Percentiles rank a stretch among this genome's conserved stretches.
phyloP scores from a whole-genome alignment of 176 grass and related monocot genomes.

The Avena atlantica region DNA sequence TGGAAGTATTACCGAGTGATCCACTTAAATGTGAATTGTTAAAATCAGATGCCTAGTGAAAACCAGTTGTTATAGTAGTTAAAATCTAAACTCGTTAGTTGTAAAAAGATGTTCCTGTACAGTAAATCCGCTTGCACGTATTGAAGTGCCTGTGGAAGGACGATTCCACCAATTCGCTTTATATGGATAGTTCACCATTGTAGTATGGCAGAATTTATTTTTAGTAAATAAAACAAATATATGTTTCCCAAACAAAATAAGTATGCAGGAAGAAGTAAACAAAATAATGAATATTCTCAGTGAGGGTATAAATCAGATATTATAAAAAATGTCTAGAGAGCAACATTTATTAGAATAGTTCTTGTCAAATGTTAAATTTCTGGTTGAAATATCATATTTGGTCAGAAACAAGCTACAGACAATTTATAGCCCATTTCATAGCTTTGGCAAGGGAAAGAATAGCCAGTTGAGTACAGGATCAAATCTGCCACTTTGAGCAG shows the following conservation, averaged over 20 bases:
- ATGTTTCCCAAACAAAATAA: conserved; percentile 11
- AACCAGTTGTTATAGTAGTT: neutral
- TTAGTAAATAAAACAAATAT: conserved; percentile 10
- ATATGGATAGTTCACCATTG: neutral
- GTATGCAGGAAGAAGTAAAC: conserved; percentile 14
- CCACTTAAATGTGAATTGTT: neutral
- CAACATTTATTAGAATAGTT: conserved; percentile 34
- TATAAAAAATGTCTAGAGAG: neutral
- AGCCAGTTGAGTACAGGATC: conserved; percentile 39
- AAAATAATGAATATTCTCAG: neutral
- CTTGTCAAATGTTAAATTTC: conserved; percentile 21
- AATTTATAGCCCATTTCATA: conserved; percentile 37
- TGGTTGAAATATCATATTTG: conserved; percentile 23
- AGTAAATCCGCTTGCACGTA: conserved; percentile 8
- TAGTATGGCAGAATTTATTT: neutral
- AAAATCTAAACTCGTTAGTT: conserved; percentile 13
- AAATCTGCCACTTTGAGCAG: conserved; percentile 43
- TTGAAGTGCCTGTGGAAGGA: neutral
- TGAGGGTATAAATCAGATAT: neutral
- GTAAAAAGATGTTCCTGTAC: neutral
- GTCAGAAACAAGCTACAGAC: conserved; percentile 30
- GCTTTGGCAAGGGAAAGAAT: conserved; percentile 26
- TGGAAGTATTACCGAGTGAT: neutral
- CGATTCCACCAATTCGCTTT: neutral
- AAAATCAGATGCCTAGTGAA: neutral